These are phyloP conservation scores for Scutellaria minor DNA, from an alignment of 257 asterid genomes.

Conservation along the genomic window DNA sequence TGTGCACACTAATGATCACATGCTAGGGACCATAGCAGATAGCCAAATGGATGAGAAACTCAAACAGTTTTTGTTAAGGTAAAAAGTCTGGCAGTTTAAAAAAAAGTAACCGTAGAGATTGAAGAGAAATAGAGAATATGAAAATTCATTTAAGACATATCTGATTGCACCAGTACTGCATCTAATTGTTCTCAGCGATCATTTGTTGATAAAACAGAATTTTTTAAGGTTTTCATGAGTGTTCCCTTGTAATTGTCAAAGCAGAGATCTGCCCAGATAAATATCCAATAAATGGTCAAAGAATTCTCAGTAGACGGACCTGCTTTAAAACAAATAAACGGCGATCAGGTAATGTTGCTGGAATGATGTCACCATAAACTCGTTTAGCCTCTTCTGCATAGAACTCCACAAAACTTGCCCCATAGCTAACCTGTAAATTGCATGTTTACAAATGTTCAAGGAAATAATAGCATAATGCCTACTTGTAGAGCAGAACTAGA, in stretches of 20 bases:
- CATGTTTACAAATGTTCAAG: conserved; percentile 29
- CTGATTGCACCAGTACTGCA: conserved; percentile 15
- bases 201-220: conserved; percentile 16
- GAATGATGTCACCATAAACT: conserved; percentile 92
- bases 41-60: conserved; percentile 14
- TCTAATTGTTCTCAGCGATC: neutral
- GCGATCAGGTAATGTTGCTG: conserved; percentile 88
- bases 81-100: conserved; percentile 8
- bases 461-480: conserved; percentile 16
- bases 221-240: conserved; percentile 10
- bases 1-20: too few species aligned
- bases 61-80: neutral
- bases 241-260: conserved; percentile 1
- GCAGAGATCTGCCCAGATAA: neutral
- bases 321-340: conserved; percentile 92
- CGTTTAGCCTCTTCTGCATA: conserved; percentile 98
- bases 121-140: conserved; percentile 5
- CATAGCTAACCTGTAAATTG: conserved; percentile 72
- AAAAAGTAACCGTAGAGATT: neutral
- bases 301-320: conserved; percentile 44
- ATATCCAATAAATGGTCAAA: conserved; percentile 15
- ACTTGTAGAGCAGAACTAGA: conserved; percentile 23
- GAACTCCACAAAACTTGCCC: conserved; percentile 91
- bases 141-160: neutral
- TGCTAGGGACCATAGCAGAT: conserved; percentile 1